These are phyloP conservation scores for Teratosphaeria viscida DNA, from an alignment of 2,329 filamentous ascomycete species.

Conservation along the genomic window DNA sequence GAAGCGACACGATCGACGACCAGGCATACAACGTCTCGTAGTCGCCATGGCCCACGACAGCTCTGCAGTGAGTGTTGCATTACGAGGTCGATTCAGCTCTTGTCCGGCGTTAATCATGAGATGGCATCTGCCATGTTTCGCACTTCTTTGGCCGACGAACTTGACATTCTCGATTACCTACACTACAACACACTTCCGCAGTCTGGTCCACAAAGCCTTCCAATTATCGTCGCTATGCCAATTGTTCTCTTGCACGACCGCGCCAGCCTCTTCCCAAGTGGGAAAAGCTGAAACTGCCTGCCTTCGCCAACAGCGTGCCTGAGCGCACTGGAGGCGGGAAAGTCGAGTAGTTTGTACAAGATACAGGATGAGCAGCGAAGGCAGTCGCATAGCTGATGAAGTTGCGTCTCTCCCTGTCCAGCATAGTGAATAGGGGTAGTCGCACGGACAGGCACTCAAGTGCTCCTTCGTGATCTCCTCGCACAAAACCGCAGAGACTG, in stretches of 20 bases:
- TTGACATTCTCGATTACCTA: background rate
- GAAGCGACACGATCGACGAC: too few relatives aligned
- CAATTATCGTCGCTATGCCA: background rate
- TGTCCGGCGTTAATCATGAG: too few relatives aligned
- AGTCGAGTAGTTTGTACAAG: conserved; percentile 1
- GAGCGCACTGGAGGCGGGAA: background rate
- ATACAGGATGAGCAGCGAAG: conserved; percentile 14
- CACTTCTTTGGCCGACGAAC: background rate
- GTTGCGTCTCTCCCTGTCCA: background rate
- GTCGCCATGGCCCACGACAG: too few relatives aligned
- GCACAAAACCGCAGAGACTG: conserved; percentile 5
- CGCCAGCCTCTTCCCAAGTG: background rate
- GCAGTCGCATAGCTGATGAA: conserved; percentile 17
- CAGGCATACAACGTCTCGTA: too few relatives aligned
- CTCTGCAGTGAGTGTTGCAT: too few relatives aligned
- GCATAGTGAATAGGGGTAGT: background rate
- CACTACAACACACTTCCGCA: background rate
- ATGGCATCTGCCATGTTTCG: background rate
- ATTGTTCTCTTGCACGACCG: background rate
- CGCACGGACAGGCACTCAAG: background rate
- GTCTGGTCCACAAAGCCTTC: background rate
- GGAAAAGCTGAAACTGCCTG: background rate
- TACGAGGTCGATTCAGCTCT: too few relatives aligned
- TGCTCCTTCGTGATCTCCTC: conserved; percentile 10
- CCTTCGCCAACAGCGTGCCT: conserved; percentile 2